Evolutionary conservation across 2,329 filamentous ascomycete genomes (phyloP), one percentile per base, ranked within the genome.

Genomic region (Polychaeton citri): DNA sequence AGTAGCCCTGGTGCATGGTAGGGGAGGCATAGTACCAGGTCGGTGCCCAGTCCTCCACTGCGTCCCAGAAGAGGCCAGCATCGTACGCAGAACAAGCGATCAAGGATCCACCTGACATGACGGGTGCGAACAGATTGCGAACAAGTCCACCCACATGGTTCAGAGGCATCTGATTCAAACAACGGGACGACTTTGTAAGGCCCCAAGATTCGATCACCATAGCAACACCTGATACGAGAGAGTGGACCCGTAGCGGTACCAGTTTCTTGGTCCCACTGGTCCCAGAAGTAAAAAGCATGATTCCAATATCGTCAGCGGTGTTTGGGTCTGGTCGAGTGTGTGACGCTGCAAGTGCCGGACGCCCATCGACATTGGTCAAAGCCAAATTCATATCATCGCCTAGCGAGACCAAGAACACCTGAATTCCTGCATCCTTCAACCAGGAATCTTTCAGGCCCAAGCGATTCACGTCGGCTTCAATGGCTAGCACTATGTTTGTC

Each of bases 11-110:
- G 42, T 73, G 70, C 68, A 73, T 73, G 2, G 68, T 68, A 1
- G 69, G 70, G 9, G 69, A 71, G 1, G 69, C 70, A 45, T 73
- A 73, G 49, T 73, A 74, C 70, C 70, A 74, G 0, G 68, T 72
- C 1, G 69, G 65, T 5, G 54, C 48, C 17, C 61, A 55, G 21
- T 61, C 56, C 38, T 71, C 60, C 4, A 69, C 60, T 12, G 68
- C 59, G 43, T 72, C 68, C 69, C 70, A 74, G 47, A 74, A 74
- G 12, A 70, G 55, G 43, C 62, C 68, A 2, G 69, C 64, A 33
- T 73, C 69, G 44, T 72, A 74, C 1, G 62, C 65, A 9, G 63
- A 50, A 41, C 69, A 73, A 50, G 69, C 72, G 17, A 73, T 66
- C 2, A 66, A 66, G 0, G 68, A 66, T 2, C 70, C 69, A 3